Conservation (phyloP, 768 basidiomycete genomes). For the Boletus sp. region DNA sequence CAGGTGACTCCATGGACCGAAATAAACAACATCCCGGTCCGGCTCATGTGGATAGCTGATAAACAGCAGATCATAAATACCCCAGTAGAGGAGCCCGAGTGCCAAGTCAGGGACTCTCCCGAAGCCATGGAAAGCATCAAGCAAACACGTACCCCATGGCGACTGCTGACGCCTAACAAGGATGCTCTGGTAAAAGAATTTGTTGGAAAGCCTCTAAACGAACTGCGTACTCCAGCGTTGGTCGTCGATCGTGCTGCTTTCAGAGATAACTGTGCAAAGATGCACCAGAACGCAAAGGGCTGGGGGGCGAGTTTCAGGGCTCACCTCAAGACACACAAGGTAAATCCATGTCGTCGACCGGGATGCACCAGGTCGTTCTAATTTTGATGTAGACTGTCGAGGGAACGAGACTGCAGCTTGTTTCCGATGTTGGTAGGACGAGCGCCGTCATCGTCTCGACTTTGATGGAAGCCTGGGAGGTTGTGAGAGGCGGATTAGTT, state of each 20-base stretch:
- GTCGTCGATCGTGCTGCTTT: constrained; percentile 75
- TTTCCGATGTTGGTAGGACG: constrained; percentile 50
- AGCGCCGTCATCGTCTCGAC: constrained; percentile 78
- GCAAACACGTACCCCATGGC: constrained; percentile 49
- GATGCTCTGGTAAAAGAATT: constrained; percentile 52
- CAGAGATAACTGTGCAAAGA: constrained; percentile 66
- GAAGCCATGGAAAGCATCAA: constrained; percentile 23
- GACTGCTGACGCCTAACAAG: constrained; percentile 44
- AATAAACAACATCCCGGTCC: constrained; percentile 3
- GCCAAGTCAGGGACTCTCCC: background rate
- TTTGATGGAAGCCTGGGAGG: constrained; percentile 76
- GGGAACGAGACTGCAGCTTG: constrained; percentile 68
- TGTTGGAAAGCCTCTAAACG: constrained; percentile 52
- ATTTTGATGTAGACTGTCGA: constrained; percentile 58
- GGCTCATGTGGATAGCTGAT: background rate
- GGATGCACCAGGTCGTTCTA: background rate
- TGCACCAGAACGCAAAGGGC: constrained; percentile 63
- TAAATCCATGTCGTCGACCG: constrained; percentile 22
- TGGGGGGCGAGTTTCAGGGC: constrained; percentile 76
- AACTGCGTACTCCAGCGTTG: constrained; percentile 72
- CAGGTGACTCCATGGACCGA: background rate
- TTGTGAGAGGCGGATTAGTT: constrained; percentile 65
- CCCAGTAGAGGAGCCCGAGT: background rate
- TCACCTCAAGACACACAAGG: constrained; percentile 86
- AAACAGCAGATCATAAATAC: constrained; percentile 3